Evolutionary conservation across 768 basidiomycete species (phyloP), one percentile per base, ranked within the genome.

Genomic region (Boletus rubescentipes): DNA sequence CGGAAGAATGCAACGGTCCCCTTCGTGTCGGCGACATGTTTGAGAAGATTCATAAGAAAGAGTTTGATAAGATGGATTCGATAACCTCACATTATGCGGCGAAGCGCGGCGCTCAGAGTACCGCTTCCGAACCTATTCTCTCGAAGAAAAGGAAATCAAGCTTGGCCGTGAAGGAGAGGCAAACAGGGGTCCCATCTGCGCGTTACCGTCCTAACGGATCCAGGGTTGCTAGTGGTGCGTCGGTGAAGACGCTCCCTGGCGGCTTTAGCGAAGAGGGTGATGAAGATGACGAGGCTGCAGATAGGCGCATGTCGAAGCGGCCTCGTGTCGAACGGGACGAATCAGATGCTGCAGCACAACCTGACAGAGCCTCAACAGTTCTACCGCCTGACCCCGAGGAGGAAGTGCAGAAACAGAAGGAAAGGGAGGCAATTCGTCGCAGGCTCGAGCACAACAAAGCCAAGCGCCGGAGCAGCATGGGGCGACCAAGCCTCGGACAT

Each of bases 51-150:
- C 90, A 93, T 61, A 78, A 84, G 50, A 75, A 79, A 34, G 79
- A 81, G 52, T 91, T 91, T 65, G 71, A 72, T 50, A 86, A 82
- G 76, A 92, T 92, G 90, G 87, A 89, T 59, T 84, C 86, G 8
- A 91, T 91, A 62, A 79, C 73, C 11, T 73, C 62, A 11, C 79
- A 81, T 55, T 81, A 81, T 60, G 76, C 81, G 5, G 77, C 77
- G 29, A 73, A 65, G 43, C 73, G 77, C 16, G 63, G 65, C 10
- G 45, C 40, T 18, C 67, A 52, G 66, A 64, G 26, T n/a, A 48
- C 51, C 2, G 41, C 59, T 58, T 32, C 59, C 11, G 57, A 66
- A 15, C 39, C 62, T 6, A 61, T 72, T 42, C 16, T 66, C 29
- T 68, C 68, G 11, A 70, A 67, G 66, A 79, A 76, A 62, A 69